Evolutionary conservation across 2,329 filamentous ascomycete genomes (phyloP), one percentile per base, ranked within the genome.

Genomic region (Penicillium fuscoglaucum): DNA sequence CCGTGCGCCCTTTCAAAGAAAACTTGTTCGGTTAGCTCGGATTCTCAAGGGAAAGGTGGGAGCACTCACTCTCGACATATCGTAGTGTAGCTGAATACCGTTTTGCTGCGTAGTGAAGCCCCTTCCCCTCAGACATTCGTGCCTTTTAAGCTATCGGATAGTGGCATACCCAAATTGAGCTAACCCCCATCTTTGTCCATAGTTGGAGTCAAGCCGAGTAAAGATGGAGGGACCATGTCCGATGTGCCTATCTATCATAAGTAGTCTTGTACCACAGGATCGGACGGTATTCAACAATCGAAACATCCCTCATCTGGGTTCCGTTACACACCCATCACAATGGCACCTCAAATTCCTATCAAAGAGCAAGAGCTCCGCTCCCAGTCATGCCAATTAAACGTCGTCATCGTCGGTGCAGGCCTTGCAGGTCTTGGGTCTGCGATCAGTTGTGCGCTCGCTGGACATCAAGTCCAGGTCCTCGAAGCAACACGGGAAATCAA

Each of bases 321-420:
- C 40, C 8, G 17, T 46, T 54, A 37, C 33, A 40, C 50, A 26
- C 12, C 26, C 17, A 17, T 55, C 54, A 49, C 46, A 19, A 70
- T 68, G 66, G 61, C 66, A 2, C 81, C 82, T 12, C 82, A 79
- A 2, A 82, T 84, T 35, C 81, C 82, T 64, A 75, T 82, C 44
- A 67, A 69, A 48, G 48, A 69, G 43, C 61, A 67, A 54, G 51
- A 65, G 8, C 52, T 29, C 69, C 82, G 21, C 78, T 78, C 31
- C 15, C 81, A 84, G 61, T 73, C 75, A 4, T 75, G 79, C 26
- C 76, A 78, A 5, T 71, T 84, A 0, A 72, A 84, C 3, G 75
- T 78, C 12, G 71, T 65, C 0, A 55, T 66, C 1, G 56, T 70
- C 10, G 69, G 69, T 2, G 68, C 69, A 10, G 69, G 67, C 0